phyloP scores from a whole-genome alignment of 202 grass and related monocot species.

The Alloteropsis angusta region DNA sequence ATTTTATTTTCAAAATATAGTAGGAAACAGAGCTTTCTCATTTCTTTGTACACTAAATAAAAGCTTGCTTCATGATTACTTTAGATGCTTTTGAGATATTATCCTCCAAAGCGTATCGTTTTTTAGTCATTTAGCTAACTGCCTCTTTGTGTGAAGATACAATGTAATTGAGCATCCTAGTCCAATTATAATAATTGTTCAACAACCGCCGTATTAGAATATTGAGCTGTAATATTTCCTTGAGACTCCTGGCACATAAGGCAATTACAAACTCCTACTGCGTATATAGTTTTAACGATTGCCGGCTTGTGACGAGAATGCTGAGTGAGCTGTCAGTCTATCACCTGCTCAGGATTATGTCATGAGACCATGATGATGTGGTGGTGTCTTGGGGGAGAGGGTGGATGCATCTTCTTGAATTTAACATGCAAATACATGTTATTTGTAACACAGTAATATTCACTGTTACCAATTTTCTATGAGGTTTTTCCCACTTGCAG shows the following conservation, averaged over 20 bases:
- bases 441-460: background rate
- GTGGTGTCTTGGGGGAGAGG: background rate
- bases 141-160: conserved; percentile 12
- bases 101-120: background rate
- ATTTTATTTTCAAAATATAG: conserved; percentile 10
- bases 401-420: background rate
- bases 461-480: background rate
- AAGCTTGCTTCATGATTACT: conserved; percentile 30
- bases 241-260: background rate
- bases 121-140: conserved; percentile 1
- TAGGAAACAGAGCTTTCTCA: conserved; percentile 3
- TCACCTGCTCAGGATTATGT: background rate
- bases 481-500: background rate
- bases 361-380: background rate
- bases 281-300: background rate
- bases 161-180: background rate
- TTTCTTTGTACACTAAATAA: conserved; percentile 18
- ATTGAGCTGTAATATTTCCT: background rate
- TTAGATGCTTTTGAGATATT: conserved; percentile 22
- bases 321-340: background rate
- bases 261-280: background rate
- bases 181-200: background rate
- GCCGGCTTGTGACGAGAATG: background rate
- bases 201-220: background rate
- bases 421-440: background rate